Evolutionary conservation across 2,329 filamentous ascomycete genomes (phyloP).

Genomic region (Elsinoe ampelina): DNA sequence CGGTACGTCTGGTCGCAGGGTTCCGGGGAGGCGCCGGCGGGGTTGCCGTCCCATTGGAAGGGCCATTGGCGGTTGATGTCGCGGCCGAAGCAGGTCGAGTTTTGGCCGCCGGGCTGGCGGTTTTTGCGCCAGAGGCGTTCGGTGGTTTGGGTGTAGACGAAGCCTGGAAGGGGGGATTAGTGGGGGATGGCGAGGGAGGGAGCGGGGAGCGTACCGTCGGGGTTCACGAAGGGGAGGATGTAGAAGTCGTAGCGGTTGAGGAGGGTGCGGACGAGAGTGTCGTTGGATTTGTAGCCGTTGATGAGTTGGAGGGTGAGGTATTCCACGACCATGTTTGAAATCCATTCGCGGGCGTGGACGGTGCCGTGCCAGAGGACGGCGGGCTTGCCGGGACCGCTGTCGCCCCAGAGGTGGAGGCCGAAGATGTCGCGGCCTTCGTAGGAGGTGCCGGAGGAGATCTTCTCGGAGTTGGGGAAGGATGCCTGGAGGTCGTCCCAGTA

Average conservation of each 20-base stretch:
- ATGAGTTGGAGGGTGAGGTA: conserved; percentile 45
- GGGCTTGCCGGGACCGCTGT: conserved; percentile 38
- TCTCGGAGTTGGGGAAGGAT: conserved; percentile 40
- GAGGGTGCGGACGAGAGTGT: conserved; percentile 34
- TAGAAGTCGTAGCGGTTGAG: conserved; percentile 58
- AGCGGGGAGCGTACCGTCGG: conserved; percentile 34
- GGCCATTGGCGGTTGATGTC: conserved; percentile 51
- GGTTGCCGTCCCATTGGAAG: conserved; percentile 39
- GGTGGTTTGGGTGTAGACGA: conserved; percentile 47
- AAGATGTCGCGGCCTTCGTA: conserved; percentile 36
- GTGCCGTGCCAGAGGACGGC: conserved; percentile 50
- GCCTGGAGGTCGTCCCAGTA: conserved; percentile 41
- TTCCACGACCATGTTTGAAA: conserved; percentile 41
- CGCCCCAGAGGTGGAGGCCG: conserved; percentile 47
- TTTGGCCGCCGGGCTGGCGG: conserved; percentile 31
- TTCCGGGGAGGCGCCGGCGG: conserved; percentile 41
- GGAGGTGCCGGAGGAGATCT: conserved; percentile 43
- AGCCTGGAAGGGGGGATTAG: conserved; percentile 34
- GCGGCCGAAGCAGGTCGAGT: conserved; percentile 22
- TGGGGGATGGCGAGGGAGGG: conserved; percentile 16
- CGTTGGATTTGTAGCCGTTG: conserved; percentile 33
- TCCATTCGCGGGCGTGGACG: conserved; percentile 54
- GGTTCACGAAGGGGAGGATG: conserved; percentile 54
- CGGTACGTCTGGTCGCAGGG: conserved; percentile 44
- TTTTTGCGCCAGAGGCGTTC: conserved; percentile 56